These are phyloP conservation scores for Chlorella sorokiniana DNA, from an alignment of 139 green algal species.

Conservation along the genomic window DNA sequence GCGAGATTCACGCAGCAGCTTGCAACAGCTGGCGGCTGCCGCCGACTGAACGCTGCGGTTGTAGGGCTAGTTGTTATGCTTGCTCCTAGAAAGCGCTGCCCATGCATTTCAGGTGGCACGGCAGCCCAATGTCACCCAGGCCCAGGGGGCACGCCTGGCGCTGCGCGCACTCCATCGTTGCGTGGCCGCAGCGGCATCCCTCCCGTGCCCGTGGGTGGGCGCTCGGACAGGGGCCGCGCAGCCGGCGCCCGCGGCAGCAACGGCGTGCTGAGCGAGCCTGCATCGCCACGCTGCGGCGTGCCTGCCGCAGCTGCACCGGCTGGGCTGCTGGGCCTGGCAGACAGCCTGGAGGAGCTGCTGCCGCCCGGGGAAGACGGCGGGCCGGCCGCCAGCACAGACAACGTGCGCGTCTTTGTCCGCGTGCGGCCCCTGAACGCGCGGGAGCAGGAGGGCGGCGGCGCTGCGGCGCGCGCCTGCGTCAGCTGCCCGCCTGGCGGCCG, in stretches of 20 bases:
- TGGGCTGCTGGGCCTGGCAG: not conserved
- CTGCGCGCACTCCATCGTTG: too few relatives aligned
- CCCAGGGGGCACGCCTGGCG: too few relatives aligned
- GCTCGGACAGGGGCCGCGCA: not conserved
- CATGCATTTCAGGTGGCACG: not conserved
- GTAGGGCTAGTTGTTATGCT: not conserved
- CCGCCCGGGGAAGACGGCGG: not conserved
- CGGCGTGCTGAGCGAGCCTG: not conserved
- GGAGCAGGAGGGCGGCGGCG: conserved; percentile 14
- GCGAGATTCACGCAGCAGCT: too few relatives aligned
- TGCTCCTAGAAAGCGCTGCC: not conserved
- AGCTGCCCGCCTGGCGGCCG: not conserved
- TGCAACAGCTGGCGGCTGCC: conserved; percentile 2
- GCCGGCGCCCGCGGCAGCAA: not conserved
- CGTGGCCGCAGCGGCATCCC: not conserved
- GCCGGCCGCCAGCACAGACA: conserved; percentile 5
- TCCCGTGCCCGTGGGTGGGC: not conserved
- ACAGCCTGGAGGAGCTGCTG: conserved; percentile 18
- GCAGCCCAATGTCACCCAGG: not conserved
- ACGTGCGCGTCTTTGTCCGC: conserved; percentile 48
- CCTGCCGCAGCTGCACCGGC: not conserved
- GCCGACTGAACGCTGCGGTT: not conserved
- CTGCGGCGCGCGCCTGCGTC: not conserved
- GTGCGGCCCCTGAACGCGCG: conserved; percentile 43
- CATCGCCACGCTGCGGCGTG: not conserved